Conservation (phyloP, 495 filamentous ascomycete species). For the Astrothelium subdiscretum region DNA sequence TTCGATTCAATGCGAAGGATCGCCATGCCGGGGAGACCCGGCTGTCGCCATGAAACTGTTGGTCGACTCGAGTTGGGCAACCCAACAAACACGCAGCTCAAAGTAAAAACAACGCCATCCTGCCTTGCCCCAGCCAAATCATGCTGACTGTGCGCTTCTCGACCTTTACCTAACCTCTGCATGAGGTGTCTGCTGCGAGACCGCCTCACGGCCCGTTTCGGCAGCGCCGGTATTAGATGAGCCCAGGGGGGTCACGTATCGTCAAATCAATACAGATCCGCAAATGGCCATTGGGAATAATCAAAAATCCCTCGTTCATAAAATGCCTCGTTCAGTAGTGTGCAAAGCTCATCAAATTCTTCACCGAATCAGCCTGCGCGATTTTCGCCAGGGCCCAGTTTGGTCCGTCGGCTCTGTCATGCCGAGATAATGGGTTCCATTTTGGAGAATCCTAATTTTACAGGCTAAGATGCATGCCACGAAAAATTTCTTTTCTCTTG, state of each 20-base stretch:
- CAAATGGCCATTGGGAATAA: background rate
- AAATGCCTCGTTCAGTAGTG: conserved; percentile 1
- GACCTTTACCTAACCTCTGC: background rate
- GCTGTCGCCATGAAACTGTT: background rate
- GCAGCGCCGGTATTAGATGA: background rate
- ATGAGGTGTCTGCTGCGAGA: background rate
- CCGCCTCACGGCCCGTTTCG: background rate
- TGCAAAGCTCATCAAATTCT: background rate
- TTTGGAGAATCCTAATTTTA: background rate
- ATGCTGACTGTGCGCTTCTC: background rate
- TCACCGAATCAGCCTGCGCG: conserved; percentile 2
- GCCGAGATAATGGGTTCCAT: no score
- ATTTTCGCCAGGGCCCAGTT: background rate
- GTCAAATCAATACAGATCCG: background rate
- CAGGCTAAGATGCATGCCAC: background rate
- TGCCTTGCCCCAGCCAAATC: background rate
- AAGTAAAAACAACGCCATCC: background rate
- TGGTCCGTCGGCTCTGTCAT: background rate
- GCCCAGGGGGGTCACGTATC: no score
- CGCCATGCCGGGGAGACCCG: background rate
- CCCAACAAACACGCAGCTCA: background rate
- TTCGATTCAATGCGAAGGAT: background rate
- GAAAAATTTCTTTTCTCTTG: background rate
- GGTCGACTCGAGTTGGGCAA: background rate
- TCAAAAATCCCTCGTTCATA: background rate